Percentiles rank a stretch among this genome's conserved stretches.
phyloP scores from a whole-genome alignment of 352 stramenopile species.

The Globisporangium cystogenes region DNA sequence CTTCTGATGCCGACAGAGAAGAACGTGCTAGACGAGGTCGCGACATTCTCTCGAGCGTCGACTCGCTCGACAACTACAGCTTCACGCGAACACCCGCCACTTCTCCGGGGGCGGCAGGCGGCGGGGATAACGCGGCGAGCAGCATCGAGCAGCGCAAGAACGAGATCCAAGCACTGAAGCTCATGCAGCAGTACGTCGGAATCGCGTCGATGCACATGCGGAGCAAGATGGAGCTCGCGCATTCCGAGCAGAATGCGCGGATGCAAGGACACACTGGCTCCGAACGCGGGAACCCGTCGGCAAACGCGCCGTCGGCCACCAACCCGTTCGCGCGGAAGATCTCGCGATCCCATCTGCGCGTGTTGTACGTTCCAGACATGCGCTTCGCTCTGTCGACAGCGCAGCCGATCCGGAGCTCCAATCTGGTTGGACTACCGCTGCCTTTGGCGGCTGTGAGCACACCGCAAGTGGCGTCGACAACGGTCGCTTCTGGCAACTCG shows the following conservation, averaged over 20 bases:
- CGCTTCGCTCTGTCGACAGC: constrained; percentile 51
- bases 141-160: constrained; percentile 74
- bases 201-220: constrained; percentile 88
- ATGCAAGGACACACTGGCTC: constrained; percentile 47
- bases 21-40: constrained; percentile 25
- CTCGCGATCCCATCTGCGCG: constrained; percentile 47
- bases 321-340: constrained; percentile 57
- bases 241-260: constrained; percentile 69
- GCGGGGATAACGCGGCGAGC: constrained; percentile 3
- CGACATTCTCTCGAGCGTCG: constrained; percentile 55
- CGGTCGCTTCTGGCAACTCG: constrained; percentile 14
- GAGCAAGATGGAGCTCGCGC: constrained; percentile 82
- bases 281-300: constrained; percentile 21
- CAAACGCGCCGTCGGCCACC: constrained; percentile 18
- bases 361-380: constrained; percentile 63
- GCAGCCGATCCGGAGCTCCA: constrained; percentile 36
- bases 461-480: constrained; percentile 6
- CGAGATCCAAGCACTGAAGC: constrained; percentile 68
- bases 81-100: constrained; percentile 13
- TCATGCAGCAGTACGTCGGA: constrained; percentile 86
- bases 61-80: constrained; percentile 60
- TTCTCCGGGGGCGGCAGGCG: constrained; percentile 3
- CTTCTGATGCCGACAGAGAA: constrained; percentile 23
- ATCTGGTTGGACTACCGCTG: constrained; percentile 25
- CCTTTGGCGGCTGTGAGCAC: constrained; percentile 8